A percentile compares a stretch with the other conserved stretches of the same genome.
Conservation (phyloP, 1,284 basidiomycete genomes). For the Rhizoctonia solani region DNA sequence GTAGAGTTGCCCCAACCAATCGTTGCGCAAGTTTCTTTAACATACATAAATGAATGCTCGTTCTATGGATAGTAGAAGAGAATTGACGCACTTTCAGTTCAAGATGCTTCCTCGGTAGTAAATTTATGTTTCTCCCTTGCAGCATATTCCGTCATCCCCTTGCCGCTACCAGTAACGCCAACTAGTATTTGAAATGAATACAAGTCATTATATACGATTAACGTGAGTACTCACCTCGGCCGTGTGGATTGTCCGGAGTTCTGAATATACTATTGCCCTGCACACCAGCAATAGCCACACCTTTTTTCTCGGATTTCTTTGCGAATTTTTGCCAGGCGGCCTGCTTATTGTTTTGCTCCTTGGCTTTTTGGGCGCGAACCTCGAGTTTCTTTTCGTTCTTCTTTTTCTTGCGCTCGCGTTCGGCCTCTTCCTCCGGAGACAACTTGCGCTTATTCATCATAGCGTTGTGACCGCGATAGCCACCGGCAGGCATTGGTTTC, state of each 20-base stretch:
- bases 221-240: constrained; percentile 63
- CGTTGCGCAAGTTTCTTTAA: no score
- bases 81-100: background rate
- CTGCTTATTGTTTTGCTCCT: constrained; percentile 88
- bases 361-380: constrained; percentile 81
- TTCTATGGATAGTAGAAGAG: no score
- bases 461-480: constrained; percentile 39
- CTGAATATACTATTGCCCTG: constrained; percentile 93
- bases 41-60: no score
- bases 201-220: constrained; percentile 9
- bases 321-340: constrained; percentile 97
- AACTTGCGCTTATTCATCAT: constrained; percentile 72
- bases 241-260: constrained; percentile 91
- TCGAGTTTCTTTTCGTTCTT: constrained; percentile 96
- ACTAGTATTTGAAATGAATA: constrained; percentile 55
- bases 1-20: no score
- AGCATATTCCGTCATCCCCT: constrained; percentile 86
- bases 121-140: constrained; percentile 83
- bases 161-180: constrained; percentile 92
- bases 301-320: constrained; percentile 95
- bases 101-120: constrained; percentile 52
- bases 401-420: constrained; percentile 90
- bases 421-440: constrained; percentile 79
- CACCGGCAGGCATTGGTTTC: constrained; percentile 61
- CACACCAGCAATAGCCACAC: constrained; percentile 83